Conservation (phyloP, 116 monocot genomes). For the Dioscorea cayenensis region DNA sequence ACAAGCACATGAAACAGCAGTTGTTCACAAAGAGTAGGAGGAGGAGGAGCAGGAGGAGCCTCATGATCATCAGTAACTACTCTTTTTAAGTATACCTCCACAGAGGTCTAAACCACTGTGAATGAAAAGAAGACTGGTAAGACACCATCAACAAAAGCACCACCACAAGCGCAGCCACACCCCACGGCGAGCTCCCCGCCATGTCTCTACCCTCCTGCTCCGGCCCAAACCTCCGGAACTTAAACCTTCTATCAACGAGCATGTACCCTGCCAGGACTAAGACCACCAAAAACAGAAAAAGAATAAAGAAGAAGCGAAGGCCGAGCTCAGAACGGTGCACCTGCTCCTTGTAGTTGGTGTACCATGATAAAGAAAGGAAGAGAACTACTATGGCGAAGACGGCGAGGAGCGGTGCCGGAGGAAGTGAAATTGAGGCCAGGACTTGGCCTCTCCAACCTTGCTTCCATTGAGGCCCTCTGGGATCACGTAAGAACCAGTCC, state of each 20-base stretch:
- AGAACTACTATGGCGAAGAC: constrained; percentile 59
- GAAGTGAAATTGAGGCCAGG: constrained; percentile 38
- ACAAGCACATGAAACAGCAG: too few species aligned
- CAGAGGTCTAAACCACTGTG: constrained; percentile 43
- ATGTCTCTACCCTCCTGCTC: constrained; percentile 25
- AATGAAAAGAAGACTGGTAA: constrained; percentile 44
- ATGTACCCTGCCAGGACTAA: constrained; percentile 18
- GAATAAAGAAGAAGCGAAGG: constrained; percentile 17
- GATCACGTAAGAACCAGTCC: constrained; percentile 25
- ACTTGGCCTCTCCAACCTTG: constrained; percentile 39
- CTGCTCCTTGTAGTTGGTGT: constrained; percentile 32
- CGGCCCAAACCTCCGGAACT: constrained; percentile 12
- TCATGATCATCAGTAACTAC: not conserved
- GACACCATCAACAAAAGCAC: constrained; percentile 46
- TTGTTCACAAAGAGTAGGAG: not conserved
- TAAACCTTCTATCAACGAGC: constrained; percentile 29
- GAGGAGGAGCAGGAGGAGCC: not conserved
- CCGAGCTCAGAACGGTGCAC: constrained; percentile 20
- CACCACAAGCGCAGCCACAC: constrained; percentile 40
- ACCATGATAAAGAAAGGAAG: constrained; percentile 38
- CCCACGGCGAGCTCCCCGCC: constrained; percentile 61
- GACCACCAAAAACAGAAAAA: constrained; percentile 34
- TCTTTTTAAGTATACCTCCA: constrained; percentile 17
- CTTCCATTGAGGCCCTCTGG: constrained; percentile 50
- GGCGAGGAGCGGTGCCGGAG: constrained; percentile 36